Percentiles rank a stretch among this genome's conserved stretches.
Evolutionary conservation across 1,139 yeast species (phyloP).

Genomic region (Protomyces inouyei): DNA sequence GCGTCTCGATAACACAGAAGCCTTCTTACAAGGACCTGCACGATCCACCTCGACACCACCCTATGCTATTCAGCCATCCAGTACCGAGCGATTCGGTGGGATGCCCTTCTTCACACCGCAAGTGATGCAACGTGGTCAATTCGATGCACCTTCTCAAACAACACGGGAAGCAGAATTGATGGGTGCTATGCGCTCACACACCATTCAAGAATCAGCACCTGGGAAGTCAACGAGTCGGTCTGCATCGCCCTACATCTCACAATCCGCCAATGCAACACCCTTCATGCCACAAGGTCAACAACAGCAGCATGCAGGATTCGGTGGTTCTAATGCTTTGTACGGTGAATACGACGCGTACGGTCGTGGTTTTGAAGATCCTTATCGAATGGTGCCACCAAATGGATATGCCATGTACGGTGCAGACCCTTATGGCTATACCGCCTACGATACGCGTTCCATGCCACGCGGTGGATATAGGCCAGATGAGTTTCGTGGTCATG

Average conservation of each 20-base stretch:
- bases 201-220: neutral
- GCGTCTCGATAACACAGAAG: conserved; percentile 7
- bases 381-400: neutral
- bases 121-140: conserved; percentile 14
- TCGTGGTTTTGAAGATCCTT: conserved; percentile 10
- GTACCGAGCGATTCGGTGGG: neutral
- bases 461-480: conserved; percentile 18
- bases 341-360: neutral
- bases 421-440: conserved; percentile 5
- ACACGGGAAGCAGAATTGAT: conserved; percentile 8
- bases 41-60: conserved; percentile 24
- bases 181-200: conserved; percentile 6
- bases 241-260: conserved; percentile 11
- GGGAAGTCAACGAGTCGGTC: neutral
- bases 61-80: neutral
- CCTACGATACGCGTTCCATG: conserved; percentile 7
- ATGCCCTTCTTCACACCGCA: conserved; percentile 24
- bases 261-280: conserved; percentile 1
- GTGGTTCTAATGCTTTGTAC: neutral
- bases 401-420: conserved; percentile 5
- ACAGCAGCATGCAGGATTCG: neutral
- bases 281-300: conserved; percentile 8
- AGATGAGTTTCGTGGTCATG: conserved; percentile 8
- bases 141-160: neutral
- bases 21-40: conserved; percentile 15